Evolutionary conservation across 2,329 filamentous ascomycete genomes (phyloP), one percentile per base, ranked within the genome.

Genomic region (Nemania sp.): DNA sequence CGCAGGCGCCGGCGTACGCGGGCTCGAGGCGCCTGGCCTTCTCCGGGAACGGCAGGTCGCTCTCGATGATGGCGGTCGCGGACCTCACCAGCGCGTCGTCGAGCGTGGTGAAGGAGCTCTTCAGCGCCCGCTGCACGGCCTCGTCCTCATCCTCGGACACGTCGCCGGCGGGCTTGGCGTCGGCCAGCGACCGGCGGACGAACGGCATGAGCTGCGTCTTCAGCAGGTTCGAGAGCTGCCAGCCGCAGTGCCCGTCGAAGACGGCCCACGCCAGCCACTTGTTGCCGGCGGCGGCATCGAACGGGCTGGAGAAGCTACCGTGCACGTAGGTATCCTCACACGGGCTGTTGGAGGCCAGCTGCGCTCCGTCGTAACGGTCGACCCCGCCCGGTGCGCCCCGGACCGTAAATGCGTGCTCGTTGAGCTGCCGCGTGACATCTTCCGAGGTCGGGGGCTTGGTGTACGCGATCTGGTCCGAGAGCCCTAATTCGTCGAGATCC

Each of bases 191-290:
- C n/a, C 65, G 64, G 17, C 70, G 69, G 3, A 75, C 73, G 46
- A 62, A 69, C 1, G 71, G 70, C 45, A 75, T 62, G 0, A 75
- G 62, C 43, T 75, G 66, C 18, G 67, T 67, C 32, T 71, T 68
- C 0, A 75, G 66, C 2, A 74, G 59, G 18, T 72, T 60, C 5
- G 74, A 74, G 20, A 71, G 63, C 59, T 76, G 74, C 72, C 73
- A 75, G 25, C 74, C 74, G 46, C 70, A 72, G 54, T 76, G 74
- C 0, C 74, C 74, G 53, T 76, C 74, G 43, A 76, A 75, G 20
- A 75, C 69, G 4, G 69, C 72, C 72, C 72, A 74, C 9, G 72
- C 67, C 60, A 73, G 68, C 73, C 72, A 74, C 11, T 68, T 65
- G n/a, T 37, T 32, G 10, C 59, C 54, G 11, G 61, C 47, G 32